Percentiles rank a stretch among this genome's conserved stretches.
Conservation (phyloP, 2,329 filamentous ascomycete species). For the Penicillium glabrum region DNA sequence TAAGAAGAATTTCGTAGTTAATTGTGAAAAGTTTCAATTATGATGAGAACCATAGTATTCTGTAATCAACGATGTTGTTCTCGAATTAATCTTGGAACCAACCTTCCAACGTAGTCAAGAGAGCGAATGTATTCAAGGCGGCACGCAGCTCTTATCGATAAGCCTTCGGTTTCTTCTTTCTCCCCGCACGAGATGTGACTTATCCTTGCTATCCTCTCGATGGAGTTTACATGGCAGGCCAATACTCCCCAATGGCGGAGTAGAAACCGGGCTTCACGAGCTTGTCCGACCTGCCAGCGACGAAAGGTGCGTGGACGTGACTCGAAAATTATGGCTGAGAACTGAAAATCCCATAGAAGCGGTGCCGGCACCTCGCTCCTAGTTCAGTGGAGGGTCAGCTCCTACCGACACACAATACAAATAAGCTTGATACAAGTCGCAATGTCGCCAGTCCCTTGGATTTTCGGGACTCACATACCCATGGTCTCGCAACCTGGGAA, state of each 20-base stretch:
- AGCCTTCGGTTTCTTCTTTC: background rate
- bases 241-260: constrained; percentile 34
- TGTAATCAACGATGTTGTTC: background rate
- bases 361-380: constrained; percentile 29
- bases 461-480: background rate
- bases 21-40: too few relatives aligned
- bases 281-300: constrained; percentile 34
- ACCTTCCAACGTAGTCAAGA: too few relatives aligned
- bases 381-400: constrained; percentile 5
- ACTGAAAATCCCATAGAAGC: constrained; percentile 26
- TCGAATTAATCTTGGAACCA: too few relatives aligned
- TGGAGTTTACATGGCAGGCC: constrained; percentile 38
- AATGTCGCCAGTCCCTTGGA: background rate
- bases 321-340: background rate
- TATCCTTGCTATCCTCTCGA: constrained; percentile 6
- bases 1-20: background rate
- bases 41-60: background rate
- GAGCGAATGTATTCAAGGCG: background rate
- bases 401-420: background rate
- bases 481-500: background rate
- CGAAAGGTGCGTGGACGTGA: constrained; percentile 27
- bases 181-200: background rate
- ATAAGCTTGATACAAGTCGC: background rate
- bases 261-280: constrained; percentile 30
- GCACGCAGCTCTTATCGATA: constrained; percentile 13